Evolutionary conservation across 2,329 filamentous ascomycete species (phyloP), one percentile per base, ranked within the genome.

Genomic region (Colletotrichum destructivum): DNA sequence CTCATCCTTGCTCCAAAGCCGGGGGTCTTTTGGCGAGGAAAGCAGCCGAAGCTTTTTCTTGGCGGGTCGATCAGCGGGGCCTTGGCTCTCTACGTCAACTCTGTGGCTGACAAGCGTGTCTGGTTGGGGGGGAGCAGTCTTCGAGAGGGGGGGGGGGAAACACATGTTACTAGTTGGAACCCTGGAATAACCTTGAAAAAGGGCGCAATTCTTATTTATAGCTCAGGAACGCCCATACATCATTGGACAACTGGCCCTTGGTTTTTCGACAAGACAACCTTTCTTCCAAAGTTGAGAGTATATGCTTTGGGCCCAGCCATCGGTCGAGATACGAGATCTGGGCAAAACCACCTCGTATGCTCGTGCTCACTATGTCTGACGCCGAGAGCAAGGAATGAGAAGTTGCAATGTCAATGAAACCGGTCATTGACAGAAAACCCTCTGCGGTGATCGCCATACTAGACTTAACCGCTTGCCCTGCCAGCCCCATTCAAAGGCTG

Each of bases 1-100:
- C 26, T 26, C 26, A 26, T 16, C 31, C 21, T 59, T 38, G 31
- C 54, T 1, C 1, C 26, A 23, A 60, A 60, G 49, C 46, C 11
- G 18, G 18, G 46, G 46, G 9, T 2, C 4, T n/a, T 47, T 66
- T 31, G 54, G 55, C 40, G 47, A 47, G 54, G 26, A 70, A 56
- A 46, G 62, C 62, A 60, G 62, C 67, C 67, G 67, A 70, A 70
- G 67, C 62, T 70, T 70, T 70, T 70, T 70, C 67, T 70, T 70
- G 67, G 67, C 67, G 18, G 40, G 62, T 49, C 62, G 67, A 70
- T 70, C 66, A 38, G 66, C 26, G 26, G 51, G 46, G 66, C 55
- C 66, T 38, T 68, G 59, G 66, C 42, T 47, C 35, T 23, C 54
- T 69, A 70, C 67, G 62, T 70, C 67, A 70, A 70, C 62, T 70